Base-by-base conservation (phyloP, 75 land plant genomes). In the Azolla pinnata region DNA sequence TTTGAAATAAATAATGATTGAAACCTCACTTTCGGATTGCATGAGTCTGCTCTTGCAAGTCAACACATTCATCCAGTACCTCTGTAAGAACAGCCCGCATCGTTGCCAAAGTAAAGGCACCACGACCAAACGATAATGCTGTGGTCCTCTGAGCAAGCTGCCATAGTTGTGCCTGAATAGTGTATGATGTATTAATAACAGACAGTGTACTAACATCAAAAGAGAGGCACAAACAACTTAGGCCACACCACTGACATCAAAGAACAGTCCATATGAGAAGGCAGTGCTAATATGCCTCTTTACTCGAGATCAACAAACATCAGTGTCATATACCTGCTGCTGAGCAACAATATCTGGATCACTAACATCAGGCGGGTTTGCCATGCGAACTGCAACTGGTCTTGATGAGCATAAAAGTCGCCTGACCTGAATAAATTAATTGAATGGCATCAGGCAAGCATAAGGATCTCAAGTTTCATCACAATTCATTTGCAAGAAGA, bases 111-210 rank as follows among this genome's bases (percentile, higher is more conserved):
- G 99, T 95, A 64, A 89, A 95, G 45, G 99, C 99, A 1, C 97
- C 99, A 49, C 99, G 96, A 14, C 99, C 96, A 64, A 95, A 61
- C n/a, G 98, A 81, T 26, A 86, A 75, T 48, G 99, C 75, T 33
- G 99, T 89, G 29, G 99, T 95, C 49, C 99, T 81, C 31, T 90
- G 99, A 33, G 96, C 90, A 66, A 89, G 81, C 60, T 86, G 90
- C 99, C 97, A 86, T 0, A 95, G 73, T 46, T 90, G 90, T 63
- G 82, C 83, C 96, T 95, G 71, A 33, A 60, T 0, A 4, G 17
- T 24, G 54, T n/a, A n/a, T n/a, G n/a, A n/a, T n/a, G n/a, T n/a
- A n/a, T n/a, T n/a, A n/a, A n/a, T n/a, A n/a, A n/a, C n/a, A n/a
- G n/a, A n/a, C n/a, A n/a, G n/a, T n/a, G n/a, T n/a, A n/a, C n/a